Base-by-base conservation (phyloP, 2,329 filamentous ascomycete species). In the Neofusicoccum sp. region DNA sequence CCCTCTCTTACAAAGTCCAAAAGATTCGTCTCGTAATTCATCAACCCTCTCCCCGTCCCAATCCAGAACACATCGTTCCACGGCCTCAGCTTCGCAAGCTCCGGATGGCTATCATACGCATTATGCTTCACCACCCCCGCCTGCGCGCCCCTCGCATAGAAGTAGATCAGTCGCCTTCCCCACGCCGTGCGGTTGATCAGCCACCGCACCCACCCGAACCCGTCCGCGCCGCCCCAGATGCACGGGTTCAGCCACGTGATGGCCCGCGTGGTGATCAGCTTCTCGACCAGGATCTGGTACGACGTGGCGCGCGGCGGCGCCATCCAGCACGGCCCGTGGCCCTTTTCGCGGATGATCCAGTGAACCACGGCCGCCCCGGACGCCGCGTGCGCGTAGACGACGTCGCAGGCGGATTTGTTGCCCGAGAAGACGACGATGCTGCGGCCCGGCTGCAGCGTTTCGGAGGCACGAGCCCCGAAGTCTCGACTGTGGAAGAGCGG, bases 171-270 rank as follows among this genome's bases (percentile, higher is more conserved):
- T 49, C 74, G 76, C 0, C 84, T 79, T 1, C 87, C 86, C 2
- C 87, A 59, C 30, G 75, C 71, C 0, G 84, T 88, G 16, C 78
- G 76, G 64, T 89, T 85, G 47, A 86, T 75, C 62, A 88, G 84
- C 11, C 71, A 68, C 3, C 85, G 79, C 2, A 84, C 76, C 8
- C 79, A 68, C 62, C 69, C 75, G 64, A 82, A 88, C 0, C 86
- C 87, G 67, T 86, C 86, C 2, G 80, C 82, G 1, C 80, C 77
- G 3, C 86, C 87, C 86, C 88, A 93, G 14, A 89, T 81, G 69
- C 89, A 92, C 0, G 90, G 89, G 57, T 84, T 87, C 71, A 93
- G 85, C 86, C 87, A 91, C 2, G 85, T 89, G 58, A 91, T 74
- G 64, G 89, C 80, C 0, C 89, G 85, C 0, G 84, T 88, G 30